Percentiles rank a stretch among this genome's conserved stretches.
These are phyloP conservation scores for Pichia sp. DNA, from an alignment of 1,139 yeast species.

Conservation along the genomic window DNA sequence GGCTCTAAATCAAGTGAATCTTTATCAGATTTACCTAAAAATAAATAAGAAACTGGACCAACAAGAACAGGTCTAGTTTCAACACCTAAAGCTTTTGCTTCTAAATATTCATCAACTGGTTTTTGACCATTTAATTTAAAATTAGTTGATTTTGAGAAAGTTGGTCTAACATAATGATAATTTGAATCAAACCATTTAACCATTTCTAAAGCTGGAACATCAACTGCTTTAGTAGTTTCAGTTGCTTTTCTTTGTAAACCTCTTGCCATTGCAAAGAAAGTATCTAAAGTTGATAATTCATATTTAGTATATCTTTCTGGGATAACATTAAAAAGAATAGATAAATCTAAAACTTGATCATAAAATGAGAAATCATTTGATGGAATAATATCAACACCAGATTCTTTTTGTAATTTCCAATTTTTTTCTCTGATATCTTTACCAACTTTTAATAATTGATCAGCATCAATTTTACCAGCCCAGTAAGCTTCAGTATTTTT, in stretches of 20 bases:
- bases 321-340: slow-evolving; percentile 87
- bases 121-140: slow-evolving; percentile 94
- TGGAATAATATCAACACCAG: slow-evolving; percentile 96
- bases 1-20: slow-evolving; percentile 95
- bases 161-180: slow-evolving; percentile 99
- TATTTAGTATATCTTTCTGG: slow-evolving; percentile 96
- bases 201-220: slow-evolving; percentile 99
- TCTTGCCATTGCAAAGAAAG: slow-evolving; percentile 98
- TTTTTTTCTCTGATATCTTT: slow-evolving; percentile 91
- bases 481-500: slow-evolving; percentile 99
- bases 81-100: slow-evolving; percentile 94
- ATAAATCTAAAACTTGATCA: slow-evolving; percentile 93
- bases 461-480: slow-evolving; percentile 86
- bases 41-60: slow-evolving; percentile 94
- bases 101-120: slow-evolving; percentile 96
- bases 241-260: slow-evolving; percentile 98
- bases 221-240: slow-evolving; percentile 82
- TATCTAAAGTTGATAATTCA: slow-evolving; percentile 84
- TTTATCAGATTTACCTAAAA: slow-evolving; percentile 96
- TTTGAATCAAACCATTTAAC: slow-evolving; percentile 99
- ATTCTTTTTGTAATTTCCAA: slow-evolving; percentile 96
- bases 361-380: slow-evolving; percentile 98
- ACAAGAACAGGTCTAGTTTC: slow-evolving; percentile 95
- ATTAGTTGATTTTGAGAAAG: slow-evolving; percentile 89
- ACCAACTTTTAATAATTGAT: slow-evolving; percentile 86